Evolutionary conservation across 495 filamentous ascomycete genomes (phyloP).

Genomic region (Aspergillus heteromorphus): DNA sequence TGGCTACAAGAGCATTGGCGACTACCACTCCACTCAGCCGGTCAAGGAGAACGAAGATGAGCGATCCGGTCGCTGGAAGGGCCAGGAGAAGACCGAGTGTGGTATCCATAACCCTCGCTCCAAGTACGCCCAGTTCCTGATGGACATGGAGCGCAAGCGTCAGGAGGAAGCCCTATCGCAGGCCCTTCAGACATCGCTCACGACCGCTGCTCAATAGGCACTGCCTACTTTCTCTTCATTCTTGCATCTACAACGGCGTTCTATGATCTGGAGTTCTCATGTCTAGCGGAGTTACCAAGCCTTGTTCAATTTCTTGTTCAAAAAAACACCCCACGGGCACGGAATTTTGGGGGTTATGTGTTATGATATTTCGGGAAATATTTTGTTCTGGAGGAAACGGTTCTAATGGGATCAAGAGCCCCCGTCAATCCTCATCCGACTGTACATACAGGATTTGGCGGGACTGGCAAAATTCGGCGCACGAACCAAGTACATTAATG

Average conservation of each 20-base stretch:
- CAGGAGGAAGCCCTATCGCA: constrained; percentile 55
- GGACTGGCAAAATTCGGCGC: neutral
- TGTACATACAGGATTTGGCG: constrained; percentile 20
- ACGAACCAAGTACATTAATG: constrained; percentile 12
- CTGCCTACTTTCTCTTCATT: constrained; percentile 2
- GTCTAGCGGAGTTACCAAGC: constrained; percentile 18
- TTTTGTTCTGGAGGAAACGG: constrained; percentile 3
- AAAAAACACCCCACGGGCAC: constrained; percentile 6
- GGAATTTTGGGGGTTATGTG: constrained; percentile 13
- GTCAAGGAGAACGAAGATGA: constrained; percentile 90
- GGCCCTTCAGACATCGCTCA: constrained; percentile 34
- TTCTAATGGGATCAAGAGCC: constrained; percentile 9
- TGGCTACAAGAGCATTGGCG: constrained; percentile 95
- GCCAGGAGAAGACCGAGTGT: constrained; percentile 89
- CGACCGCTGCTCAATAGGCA: constrained; percentile 27
- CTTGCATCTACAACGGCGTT: constrained; percentile 22
- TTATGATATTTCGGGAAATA: constrained; percentile 8
- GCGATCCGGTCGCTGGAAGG: constrained; percentile 96
- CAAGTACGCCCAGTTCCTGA: constrained; percentile 80
- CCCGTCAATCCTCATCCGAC: constrained; percentile 2
- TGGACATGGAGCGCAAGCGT: constrained; percentile 66
- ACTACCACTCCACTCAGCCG: constrained; percentile 95
- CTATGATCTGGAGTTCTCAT: constrained; percentile 7
- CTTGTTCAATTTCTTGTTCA: constrained; percentile 10
- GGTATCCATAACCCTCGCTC: constrained; percentile 96